phyloP scores from a whole-genome alignment of 495 filamentous ascomycete species.

The Lepraria neglecta region DNA sequence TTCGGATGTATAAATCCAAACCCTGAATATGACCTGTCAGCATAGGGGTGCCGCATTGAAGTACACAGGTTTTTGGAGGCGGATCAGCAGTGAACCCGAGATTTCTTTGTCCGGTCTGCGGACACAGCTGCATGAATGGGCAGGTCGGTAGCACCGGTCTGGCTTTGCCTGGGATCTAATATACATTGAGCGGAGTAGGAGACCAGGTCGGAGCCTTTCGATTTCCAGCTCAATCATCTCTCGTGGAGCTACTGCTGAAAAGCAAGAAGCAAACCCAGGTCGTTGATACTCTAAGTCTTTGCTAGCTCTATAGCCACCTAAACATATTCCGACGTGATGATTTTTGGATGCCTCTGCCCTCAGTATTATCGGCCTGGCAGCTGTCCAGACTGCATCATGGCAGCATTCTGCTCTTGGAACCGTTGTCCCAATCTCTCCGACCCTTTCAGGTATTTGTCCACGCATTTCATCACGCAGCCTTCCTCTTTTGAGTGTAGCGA shows the following conservation, averaged over 20 bases:
- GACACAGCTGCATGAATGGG: neutral
- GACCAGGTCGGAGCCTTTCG: too few relatives aligned
- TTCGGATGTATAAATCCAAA: too few relatives aligned
- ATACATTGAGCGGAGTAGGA: slow-evolving; percentile 6
- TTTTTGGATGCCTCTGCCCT: neutral
- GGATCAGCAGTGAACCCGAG: neutral
- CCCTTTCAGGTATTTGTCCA: slow-evolving; percentile 88
- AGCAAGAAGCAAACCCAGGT: neutral
- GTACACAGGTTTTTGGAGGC: neutral
- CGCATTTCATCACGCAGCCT: slow-evolving; percentile 84
- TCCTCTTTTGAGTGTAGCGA: slow-evolving; percentile 79
- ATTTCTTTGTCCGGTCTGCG: neutral
- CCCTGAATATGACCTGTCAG: neutral
- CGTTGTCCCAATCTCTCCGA: slow-evolving; percentile 79
- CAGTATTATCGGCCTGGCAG: slow-evolving; percentile 37
- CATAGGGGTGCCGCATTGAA: neutral
- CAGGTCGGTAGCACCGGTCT: neutral
- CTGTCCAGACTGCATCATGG: slow-evolving; percentile 69
- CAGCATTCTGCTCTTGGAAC: slow-evolving; percentile 90
- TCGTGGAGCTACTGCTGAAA: neutral
- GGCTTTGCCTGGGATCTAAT: neutral
- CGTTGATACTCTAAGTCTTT: neutral
- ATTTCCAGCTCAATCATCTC: neutral
- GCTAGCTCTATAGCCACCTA: neutral
- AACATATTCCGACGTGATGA: neutral